These are phyloP conservation scores for Stevia rebaudiana DNA, from an alignment of 140 eudicot genomes.

Conservation along the genomic window DNA sequence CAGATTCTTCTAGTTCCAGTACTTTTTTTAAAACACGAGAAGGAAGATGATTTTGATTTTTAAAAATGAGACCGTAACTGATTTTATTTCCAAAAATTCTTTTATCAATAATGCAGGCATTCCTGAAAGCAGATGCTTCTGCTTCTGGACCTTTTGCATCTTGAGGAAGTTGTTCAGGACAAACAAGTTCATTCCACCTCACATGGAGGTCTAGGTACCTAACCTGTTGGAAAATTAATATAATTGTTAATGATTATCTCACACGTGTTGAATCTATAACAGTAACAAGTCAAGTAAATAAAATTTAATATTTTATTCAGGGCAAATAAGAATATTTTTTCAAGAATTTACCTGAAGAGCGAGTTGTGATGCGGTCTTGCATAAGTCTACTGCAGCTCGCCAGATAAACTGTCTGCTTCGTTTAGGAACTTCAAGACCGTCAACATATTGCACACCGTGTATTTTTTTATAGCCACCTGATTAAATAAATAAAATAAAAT, in stretches of 20 bases:
- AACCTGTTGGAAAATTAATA: conserved; percentile 46
- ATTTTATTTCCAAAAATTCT: conserved; percentile 47
- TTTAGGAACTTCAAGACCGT: conserved; percentile 67
- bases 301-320: not conserved
- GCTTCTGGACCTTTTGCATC: conserved; percentile 88
- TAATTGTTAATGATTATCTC: not conserved
- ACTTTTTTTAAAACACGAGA: conserved; percentile 71
- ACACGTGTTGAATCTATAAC: not conserved
- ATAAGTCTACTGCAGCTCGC: conserved; percentile 92
- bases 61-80: conserved; percentile 66
- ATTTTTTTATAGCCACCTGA: conserved; percentile 78
- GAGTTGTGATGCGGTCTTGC: conserved; percentile 73
- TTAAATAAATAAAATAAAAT: not conserved
- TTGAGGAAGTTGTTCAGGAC: conserved; percentile 52
- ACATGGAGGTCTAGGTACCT: conserved; percentile 73
- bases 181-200: conserved; percentile 84
- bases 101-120: conserved; percentile 68
- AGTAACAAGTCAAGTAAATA: not conserved
- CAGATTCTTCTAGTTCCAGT: conserved; percentile 52
- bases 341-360: conserved; percentile 67
- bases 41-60: conserved; percentile 83
- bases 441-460: conserved; percentile 60
- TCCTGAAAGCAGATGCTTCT: conserved; percentile 81
- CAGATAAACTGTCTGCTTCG: conserved; percentile 77
- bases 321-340: not conserved